Evolutionary conservation across 306 rosid genomes (phyloP).

Genomic region (Castanopsis chinensis): DNA sequence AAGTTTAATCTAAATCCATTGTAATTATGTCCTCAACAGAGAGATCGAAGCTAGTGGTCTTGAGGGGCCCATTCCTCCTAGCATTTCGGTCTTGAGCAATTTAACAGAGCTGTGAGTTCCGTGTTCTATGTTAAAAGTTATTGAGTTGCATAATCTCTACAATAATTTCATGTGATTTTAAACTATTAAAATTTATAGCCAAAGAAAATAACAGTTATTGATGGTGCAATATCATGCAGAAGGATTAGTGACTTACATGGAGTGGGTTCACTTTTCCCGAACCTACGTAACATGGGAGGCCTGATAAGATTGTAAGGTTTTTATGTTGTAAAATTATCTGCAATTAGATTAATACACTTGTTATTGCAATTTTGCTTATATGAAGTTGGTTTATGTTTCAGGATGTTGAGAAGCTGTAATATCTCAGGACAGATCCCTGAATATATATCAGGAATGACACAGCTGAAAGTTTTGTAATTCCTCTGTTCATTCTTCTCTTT

Average conservation of each 20-base stretch:
- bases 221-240: constrained; percentile 16
- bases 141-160: neutral
- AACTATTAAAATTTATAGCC: neutral
- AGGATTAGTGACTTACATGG: constrained; percentile 29
- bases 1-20: neutral
- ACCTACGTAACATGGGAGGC: constrained; percentile 4
- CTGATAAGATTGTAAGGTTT: constrained; percentile 11
- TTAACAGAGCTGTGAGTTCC: constrained; percentile 26
- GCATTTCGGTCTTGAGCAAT: constrained; percentile 9
- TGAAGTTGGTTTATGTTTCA: neutral
- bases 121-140: neutral
- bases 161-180: neutral
- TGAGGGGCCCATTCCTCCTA: constrained; percentile 27
- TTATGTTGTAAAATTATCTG: neutral
- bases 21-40: constrained; percentile 7
- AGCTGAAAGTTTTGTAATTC: constrained; percentile 9
- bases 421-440: constrained; percentile 16
- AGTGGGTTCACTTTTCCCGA: constrained; percentile 13
- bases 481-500: neutral
- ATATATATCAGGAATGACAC: constrained; percentile 3
- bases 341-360: neutral
- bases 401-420: constrained; percentile 32
- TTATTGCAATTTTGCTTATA: neutral
- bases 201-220: neutral
- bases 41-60: constrained; percentile 36